Evolutionary conservation across 2,329 filamentous ascomycete genomes (phyloP).

Genomic region (Aspergillus sp.): DNA sequence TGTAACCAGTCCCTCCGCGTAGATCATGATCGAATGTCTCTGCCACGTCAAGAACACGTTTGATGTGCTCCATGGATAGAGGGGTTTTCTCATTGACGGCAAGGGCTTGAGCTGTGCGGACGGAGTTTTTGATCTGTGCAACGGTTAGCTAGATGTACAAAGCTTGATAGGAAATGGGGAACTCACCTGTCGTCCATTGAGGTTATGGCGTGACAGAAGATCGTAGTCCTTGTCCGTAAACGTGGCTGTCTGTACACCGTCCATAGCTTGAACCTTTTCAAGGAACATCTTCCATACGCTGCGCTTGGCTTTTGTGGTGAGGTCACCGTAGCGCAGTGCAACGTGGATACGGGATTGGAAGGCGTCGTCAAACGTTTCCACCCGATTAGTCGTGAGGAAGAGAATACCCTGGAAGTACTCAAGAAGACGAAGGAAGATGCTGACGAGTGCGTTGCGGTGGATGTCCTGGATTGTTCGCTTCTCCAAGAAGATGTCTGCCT

Average conservation of each 20-base stretch:
- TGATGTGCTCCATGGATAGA: conserved; percentile 78
- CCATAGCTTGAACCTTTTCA: conserved; percentile 69
- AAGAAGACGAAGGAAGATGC: conserved; percentile 81
- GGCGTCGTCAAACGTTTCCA: conserved; percentile 85
- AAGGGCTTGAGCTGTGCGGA: conserved; percentile 80
- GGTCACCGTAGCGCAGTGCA: conserved; percentile 76
- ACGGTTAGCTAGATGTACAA: conserved; percentile 6
- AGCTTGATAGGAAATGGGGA: neutral
- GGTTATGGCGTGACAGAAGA: conserved; percentile 67
- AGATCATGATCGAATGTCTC: conserved; percentile 83
- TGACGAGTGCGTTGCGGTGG: conserved; percentile 82
- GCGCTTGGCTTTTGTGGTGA: conserved; percentile 73
- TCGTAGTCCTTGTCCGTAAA: conserved; percentile 68
- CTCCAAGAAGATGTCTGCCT: conserved; percentile 84
- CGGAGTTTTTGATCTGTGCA: conserved; percentile 80
- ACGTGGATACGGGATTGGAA: conserved; percentile 90
- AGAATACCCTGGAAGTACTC: conserved; percentile 93
- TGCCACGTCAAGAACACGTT: conserved; percentile 80
- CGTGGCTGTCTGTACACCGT: conserved; percentile 56
- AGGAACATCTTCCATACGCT: conserved; percentile 86
- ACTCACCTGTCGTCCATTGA: conserved; percentile 69
- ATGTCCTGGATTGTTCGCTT: conserved; percentile 82
- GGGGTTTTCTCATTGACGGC: conserved; percentile 74
- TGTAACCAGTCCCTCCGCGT: conserved; percentile 77
- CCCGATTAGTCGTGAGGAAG: conserved; percentile 87